Percentiles rank a stretch among this genome's conserved stretches.
phyloP scores from a whole-genome alignment of 2,329 filamentous ascomycete species.

The Parascedosporium putredinis region DNA sequence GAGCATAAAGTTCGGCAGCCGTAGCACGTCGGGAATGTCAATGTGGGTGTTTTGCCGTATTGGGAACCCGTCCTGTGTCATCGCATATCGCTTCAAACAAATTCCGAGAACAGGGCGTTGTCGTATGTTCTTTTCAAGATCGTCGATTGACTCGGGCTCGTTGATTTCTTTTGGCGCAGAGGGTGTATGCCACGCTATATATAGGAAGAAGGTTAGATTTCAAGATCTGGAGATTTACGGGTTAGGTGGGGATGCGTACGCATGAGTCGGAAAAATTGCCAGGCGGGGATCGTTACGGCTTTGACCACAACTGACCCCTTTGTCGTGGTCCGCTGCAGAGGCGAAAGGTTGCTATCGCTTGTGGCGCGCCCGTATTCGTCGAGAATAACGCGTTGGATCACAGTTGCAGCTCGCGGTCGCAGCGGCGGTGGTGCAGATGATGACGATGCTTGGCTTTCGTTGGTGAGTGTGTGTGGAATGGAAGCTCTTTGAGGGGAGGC shows the following conservation, averaged over 20 bases:
- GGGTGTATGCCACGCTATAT: slow-evolving; percentile 61
- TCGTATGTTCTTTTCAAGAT: slow-evolving; percentile 83
- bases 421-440: neutral
- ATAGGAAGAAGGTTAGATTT: slow-evolving; percentile 21
- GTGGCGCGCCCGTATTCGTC: slow-evolving; percentile 36
- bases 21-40: slow-evolving; percentile 73
- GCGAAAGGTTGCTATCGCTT: slow-evolving; percentile 14
- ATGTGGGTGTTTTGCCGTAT: slow-evolving; percentile 70
- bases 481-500: slow-evolving; percentile 1
- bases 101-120: slow-evolving; percentile 81
- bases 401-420: slow-evolving; percentile 36
- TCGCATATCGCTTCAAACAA: slow-evolving; percentile 77
- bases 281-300: slow-evolving; percentile 89
- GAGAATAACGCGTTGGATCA: slow-evolving; percentile 50
- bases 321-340: slow-evolving; percentile 32
- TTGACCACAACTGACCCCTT: slow-evolving; percentile 48
- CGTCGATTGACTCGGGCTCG: slow-evolving; percentile 54
- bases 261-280: slow-evolving; percentile 93
- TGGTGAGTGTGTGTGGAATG: neutral
- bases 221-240: neutral
- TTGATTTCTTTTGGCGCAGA: slow-evolving; percentile 37
- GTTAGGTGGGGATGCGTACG: slow-evolving; percentile 42
- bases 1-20: slow-evolving; percentile 79
- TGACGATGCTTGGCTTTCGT: slow-evolving; percentile 2
- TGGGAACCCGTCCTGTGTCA: slow-evolving; percentile 58